Base-by-base conservation (phyloP, 179 eudicot species). In the Beta lomatogona region DNA sequence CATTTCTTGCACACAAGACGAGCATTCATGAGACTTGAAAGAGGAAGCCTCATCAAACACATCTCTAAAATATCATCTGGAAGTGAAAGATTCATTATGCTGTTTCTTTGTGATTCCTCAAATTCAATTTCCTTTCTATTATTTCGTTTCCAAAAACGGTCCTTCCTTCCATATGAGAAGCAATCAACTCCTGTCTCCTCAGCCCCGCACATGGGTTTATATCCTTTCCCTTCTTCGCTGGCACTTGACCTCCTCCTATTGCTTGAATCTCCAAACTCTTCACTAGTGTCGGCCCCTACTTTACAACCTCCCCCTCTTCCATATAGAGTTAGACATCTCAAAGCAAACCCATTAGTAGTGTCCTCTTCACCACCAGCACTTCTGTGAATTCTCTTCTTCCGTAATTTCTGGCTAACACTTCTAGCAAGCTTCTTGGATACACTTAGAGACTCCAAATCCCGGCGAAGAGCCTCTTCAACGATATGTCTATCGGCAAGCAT, bases 1-100 rank as follows among this genome's bases (percentile, higher is more conserved):
- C 99, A 97, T 82, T 92, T 94, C 86, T 86, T 94, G 87, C 99
- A 97, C 58, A 97, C 99, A 28, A 97, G 94, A 54, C 99, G 96
- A 63, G 98, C 95, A 84, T 84, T 97, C 97, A 93, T 93, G 88
- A 97, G 97, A 86, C 95, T 93, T 13, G 91, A 82, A 77, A 97
- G 21, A 0, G 99, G 98, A 71, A 97, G 96, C 85, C 99, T 92
- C 89, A 91, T 91, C 84, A 97, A 88, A 86, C 99, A 97, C 93
- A 97, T 91, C 82, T 97, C 99, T 74, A 97, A 79, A 73, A 97
- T 85, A 74, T 97, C 99, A 87, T 97, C 98, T 0, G 99, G 99
- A 53, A 97, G 91, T 59, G 88, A 90, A 57, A 84, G 84, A 46
- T 92, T 82, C 82, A 88, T 84, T 81, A 87, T 82, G 65, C 83